phyloP scores from a whole-genome alignment of 2,329 filamentous ascomycete genomes.

The Cladorrhinum sp. region DNA sequence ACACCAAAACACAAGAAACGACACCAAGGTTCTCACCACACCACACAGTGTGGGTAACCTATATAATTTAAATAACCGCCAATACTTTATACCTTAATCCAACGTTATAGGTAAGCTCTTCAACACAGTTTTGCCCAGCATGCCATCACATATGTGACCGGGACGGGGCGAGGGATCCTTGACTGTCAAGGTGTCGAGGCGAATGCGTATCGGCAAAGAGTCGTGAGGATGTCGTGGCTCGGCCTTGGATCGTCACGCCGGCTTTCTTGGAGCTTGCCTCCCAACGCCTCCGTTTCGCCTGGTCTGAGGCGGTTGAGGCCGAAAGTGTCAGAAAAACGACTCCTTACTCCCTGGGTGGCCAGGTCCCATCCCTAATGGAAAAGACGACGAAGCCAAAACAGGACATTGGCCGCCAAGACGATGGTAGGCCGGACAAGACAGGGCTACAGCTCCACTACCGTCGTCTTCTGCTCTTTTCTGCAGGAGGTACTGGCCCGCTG shows the following conservation, averaged over 20 bases:
- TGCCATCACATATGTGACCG: background rate
- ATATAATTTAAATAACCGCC: background rate
- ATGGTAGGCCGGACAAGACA: slow-evolving; percentile 18
- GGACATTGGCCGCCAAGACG: slow-evolving; percentile 23
- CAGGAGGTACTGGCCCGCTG: slow-evolving; percentile 10
- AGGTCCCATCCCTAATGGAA: slow-evolving; percentile 15
- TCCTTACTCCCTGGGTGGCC: slow-evolving; percentile 15
- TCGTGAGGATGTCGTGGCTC: background rate
- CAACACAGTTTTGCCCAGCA: background rate
- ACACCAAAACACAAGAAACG: background rate
- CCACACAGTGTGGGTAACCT: background rate
- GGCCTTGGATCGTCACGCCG: slow-evolving; percentile 8
- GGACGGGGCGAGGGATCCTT: background rate
- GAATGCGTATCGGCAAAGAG: slow-evolving; percentile 9
- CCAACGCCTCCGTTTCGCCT: slow-evolving; percentile 10
- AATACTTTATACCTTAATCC: background rate
- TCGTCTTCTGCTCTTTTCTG: slow-evolving; percentile 12
- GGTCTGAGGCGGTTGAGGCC: slow-evolving; percentile 27
- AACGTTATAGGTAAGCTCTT: background rate
- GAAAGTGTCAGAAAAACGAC: slow-evolving; percentile 30
- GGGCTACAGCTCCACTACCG: slow-evolving; percentile 15
- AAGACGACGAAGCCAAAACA: slow-evolving; percentile 8
- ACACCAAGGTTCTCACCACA: background rate
- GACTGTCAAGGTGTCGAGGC: slow-evolving; percentile 2
- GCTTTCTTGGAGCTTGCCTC: background rate